phyloP scores from a whole-genome alignment of 2,329 filamentous ascomycete genomes.

The Calonectria honghensis region DNA sequence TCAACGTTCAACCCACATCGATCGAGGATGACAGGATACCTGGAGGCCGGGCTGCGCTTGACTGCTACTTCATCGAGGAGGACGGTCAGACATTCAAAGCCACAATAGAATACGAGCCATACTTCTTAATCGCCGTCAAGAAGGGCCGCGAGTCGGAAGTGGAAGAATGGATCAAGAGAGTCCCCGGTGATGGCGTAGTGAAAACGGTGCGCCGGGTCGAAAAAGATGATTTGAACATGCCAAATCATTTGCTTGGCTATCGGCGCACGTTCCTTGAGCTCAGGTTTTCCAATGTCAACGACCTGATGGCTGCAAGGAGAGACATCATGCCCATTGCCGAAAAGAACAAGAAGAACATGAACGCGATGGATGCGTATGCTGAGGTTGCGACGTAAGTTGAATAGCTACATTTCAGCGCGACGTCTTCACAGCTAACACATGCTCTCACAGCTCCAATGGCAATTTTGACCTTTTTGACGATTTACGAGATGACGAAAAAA shows the following conservation, averaged over 20 bases:
- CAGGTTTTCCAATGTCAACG: slow-evolving; percentile 89
- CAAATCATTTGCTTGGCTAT: slow-evolving; percentile 96
- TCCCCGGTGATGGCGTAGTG: slow-evolving; percentile 86
- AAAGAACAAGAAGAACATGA: slow-evolving; percentile 96
- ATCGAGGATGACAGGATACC: slow-evolving; percentile 90
- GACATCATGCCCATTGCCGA: slow-evolving; percentile 93
- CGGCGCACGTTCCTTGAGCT: slow-evolving; percentile 91
- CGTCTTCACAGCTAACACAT: slow-evolving; percentile 41
- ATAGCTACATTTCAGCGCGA: not conserved
- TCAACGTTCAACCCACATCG: slow-evolving; percentile 93
- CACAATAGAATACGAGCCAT: slow-evolving; percentile 96
- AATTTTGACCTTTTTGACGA: slow-evolving; percentile 98
- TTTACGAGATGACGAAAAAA: slow-evolving; percentile 85
- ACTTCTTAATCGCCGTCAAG: slow-evolving; percentile 94
- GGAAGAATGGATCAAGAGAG: slow-evolving; percentile 92
- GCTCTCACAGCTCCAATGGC: slow-evolving; percentile 72
- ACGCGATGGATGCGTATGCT: slow-evolving; percentile 98
- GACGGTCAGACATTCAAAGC: slow-evolving; percentile 95
- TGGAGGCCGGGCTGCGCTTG: slow-evolving; percentile 90
- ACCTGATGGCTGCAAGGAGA: slow-evolving; percentile 89
- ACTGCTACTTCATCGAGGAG: slow-evolving; percentile 97
- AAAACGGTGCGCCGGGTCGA: slow-evolving; percentile 86
- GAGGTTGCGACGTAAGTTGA: slow-evolving; percentile 88
- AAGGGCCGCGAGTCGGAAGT: slow-evolving; percentile 93
- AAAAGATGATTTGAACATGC: slow-evolving; percentile 95